phyloP scores from a whole-genome alignment of 75 land plant genomes.

The Pinus taeda region DNA sequence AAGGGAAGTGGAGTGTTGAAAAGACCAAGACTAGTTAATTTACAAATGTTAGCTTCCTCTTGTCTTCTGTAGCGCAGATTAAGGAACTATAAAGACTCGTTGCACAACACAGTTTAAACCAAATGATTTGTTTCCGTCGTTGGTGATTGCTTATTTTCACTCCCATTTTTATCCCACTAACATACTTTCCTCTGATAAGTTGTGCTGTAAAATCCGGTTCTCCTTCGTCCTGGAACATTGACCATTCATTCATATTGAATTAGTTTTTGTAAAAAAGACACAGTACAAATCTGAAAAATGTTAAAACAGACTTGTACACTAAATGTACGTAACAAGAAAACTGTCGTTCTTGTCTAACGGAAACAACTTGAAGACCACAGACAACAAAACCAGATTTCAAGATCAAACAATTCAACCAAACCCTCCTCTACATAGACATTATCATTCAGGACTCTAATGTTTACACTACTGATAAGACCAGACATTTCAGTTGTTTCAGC shows the following conservation, averaged over 20 bases:
- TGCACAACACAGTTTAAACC: not conserved
- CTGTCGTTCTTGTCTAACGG: not conserved
- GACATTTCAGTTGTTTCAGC: not conserved
- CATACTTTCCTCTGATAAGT: slow-evolving; percentile 11
- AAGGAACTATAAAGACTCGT: not conserved
- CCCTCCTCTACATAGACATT: not conserved
- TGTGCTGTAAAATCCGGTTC: slow-evolving; percentile 5
- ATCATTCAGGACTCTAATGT: not conserved
- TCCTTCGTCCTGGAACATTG: slow-evolving; percentile 6
- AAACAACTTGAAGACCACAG: slow-evolving; percentile 1
- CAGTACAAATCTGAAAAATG: not conserved
- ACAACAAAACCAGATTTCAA: not conserved
- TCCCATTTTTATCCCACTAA: slow-evolving; percentile 5
- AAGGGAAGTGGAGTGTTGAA: not conserved
- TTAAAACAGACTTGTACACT: not conserved
- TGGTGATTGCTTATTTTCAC: not conserved
- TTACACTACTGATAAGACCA: not conserved
- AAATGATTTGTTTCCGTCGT: not conserved
- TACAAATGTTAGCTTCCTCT: not conserved
- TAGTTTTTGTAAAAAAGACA: not conserved
- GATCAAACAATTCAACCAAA: not conserved
- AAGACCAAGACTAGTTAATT: not conserved
- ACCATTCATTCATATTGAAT: not conserved
- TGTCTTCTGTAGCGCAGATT: not conserved
- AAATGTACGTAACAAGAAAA: not conserved